phyloP scores from a whole-genome alignment of 2,329 filamentous ascomycete genomes.

The Stachybotrys elegans region DNA sequence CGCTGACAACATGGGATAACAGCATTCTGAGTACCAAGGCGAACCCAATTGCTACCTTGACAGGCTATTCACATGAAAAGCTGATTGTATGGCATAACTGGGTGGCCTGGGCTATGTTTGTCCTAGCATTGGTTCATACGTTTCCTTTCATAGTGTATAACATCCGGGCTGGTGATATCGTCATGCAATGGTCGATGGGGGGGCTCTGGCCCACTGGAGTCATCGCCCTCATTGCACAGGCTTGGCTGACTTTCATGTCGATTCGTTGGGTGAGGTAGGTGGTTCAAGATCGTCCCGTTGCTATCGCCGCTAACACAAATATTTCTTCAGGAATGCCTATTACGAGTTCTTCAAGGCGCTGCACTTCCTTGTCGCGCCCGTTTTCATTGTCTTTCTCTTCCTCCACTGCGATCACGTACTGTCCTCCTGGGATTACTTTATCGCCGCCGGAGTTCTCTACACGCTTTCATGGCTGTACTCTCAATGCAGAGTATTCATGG shows the following conservation, averaged over 20 bases:
- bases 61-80: conserved; percentile 52
- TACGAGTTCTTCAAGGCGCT: conserved; percentile 60
- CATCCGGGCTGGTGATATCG: conserved; percentile 42
- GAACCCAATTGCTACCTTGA: conserved; percentile 48
- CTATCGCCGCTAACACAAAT: background rate
- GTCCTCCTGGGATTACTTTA: conserved; percentile 57
- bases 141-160: conserved; percentile 55
- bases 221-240: conserved; percentile 45
- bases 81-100: conserved; percentile 52
- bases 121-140: conserved; percentile 51
- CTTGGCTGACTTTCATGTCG: conserved; percentile 51
- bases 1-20: background rate
- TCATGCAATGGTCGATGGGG: conserved; percentile 35
- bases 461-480: conserved; percentile 35
- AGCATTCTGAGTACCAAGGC: conserved; percentile 35
- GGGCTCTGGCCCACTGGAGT: conserved; percentile 52
- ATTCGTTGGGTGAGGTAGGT: conserved; percentile 42
- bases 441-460: conserved; percentile 41
- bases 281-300: background rate
- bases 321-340: conserved; percentile 36
- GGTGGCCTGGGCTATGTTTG: conserved; percentile 51
- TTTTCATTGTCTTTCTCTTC: conserved; percentile 57
- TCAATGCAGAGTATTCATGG: conserved; percentile 41
- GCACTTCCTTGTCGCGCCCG: conserved; percentile 44
- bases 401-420: conserved; percentile 53